Conservation (phyloP, 1,284 basidiomycete genomes). For the Ganoderma sp. region DNA sequence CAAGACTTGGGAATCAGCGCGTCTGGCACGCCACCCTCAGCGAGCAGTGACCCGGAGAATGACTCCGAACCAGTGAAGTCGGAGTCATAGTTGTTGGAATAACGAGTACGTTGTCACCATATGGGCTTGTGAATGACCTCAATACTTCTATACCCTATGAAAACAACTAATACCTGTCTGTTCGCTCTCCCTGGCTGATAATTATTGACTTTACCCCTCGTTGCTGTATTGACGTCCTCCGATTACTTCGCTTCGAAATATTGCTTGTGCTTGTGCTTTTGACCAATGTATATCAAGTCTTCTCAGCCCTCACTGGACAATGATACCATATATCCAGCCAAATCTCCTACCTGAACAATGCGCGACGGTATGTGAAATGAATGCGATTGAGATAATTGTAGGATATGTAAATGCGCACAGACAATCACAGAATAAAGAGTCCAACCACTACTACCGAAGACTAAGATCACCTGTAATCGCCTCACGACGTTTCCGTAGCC, state of each 20-base stretch:
- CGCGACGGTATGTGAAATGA: not conserved
- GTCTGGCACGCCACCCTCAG: constrained; percentile 50
- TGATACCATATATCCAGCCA: constrained; percentile 22
- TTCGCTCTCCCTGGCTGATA: constrained; percentile 35
- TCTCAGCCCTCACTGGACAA: constrained; percentile 27
- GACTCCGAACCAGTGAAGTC: constrained; percentile 54
- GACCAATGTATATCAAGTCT: constrained; percentile 34
- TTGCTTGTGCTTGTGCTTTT: constrained; percentile 32
- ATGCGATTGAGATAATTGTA: constrained; percentile 23
- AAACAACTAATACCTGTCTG: constrained; percentile 32
- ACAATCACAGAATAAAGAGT: constrained; percentile 33
- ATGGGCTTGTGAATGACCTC: constrained; percentile 34
- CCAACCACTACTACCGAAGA: constrained; percentile 27
- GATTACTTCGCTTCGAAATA: constrained; percentile 23
- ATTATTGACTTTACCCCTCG: constrained; percentile 39
- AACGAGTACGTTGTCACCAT: constrained; percentile 20
- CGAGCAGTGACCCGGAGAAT: constrained; percentile 61
- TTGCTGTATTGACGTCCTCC: constrained; percentile 35
- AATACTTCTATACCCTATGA: constrained; percentile 28
- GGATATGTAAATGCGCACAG: constrained; percentile 30
- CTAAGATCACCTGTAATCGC: constrained; percentile 21
- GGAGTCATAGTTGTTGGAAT: constrained; percentile 40
- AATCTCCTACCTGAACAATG: not conserved
- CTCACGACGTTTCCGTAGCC: constrained; percentile 37
- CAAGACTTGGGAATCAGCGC: constrained; percentile 68